Evolutionary conservation across 1,284 basidiomycete genomes (phyloP).

Genomic region (Malassezia furfur): DNA sequence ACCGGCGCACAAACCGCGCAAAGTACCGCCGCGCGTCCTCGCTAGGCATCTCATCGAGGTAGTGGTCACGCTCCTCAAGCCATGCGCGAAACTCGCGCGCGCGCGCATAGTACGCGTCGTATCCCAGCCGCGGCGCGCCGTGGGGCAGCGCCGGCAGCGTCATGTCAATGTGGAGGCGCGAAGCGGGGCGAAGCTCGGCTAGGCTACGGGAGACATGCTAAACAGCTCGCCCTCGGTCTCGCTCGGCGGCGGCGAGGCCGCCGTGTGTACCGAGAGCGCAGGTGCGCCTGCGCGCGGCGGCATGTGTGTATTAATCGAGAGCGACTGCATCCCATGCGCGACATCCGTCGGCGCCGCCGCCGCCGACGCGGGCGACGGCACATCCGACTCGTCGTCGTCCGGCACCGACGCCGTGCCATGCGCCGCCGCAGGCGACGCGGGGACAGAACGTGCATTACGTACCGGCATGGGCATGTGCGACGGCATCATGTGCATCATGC

Average conservation of each 20-base stretch:
- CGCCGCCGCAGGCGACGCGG: too few species aligned
- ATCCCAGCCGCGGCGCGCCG: constrained; percentile 6
- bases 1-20: constrained; percentile 22
- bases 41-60: constrained; percentile 27
- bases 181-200: too few species aligned
- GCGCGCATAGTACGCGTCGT: constrained; percentile 25
- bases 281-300: too few species aligned
- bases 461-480: background rate
- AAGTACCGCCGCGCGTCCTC: constrained; percentile 26
- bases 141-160: background rate
- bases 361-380: too few species aligned
- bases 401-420: too few species aligned
- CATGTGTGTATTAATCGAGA: too few species aligned
- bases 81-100: constrained; percentile 29
- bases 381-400: too few species aligned
- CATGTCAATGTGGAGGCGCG: constrained; percentile 1
- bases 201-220: constrained; percentile 16
- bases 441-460: too few species aligned
- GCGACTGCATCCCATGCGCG: too few species aligned
- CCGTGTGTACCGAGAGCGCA: background rate
- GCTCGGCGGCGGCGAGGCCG: background rate
- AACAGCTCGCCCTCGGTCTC: constrained; percentile 8
- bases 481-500: background rate
- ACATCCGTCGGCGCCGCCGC: too few species aligned
- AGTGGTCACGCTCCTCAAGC: constrained; percentile 21